A percentile compares a stretch with the other conserved stretches of the same genome.
Conservation (phyloP, 257 asterid species). For the Scutellaria minor region DNA sequence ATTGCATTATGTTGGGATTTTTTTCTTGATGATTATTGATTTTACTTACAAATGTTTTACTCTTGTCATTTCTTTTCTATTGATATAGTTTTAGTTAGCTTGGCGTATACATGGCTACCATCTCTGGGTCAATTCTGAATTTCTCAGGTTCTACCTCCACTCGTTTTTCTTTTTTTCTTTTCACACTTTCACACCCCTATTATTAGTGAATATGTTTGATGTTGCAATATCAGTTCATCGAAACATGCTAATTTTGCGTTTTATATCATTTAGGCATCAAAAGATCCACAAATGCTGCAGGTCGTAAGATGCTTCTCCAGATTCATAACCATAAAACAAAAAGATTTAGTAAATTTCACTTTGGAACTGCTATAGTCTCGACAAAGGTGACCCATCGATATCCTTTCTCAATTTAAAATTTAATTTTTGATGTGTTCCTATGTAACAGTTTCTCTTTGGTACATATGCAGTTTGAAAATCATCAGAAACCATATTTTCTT, state of each 20-base stretch:
- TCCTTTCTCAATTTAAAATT: constrained; percentile 6
- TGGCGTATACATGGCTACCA: constrained; percentile 36
- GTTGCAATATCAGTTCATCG: neutral
- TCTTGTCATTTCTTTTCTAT: neutral
- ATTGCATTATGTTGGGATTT: neutral
- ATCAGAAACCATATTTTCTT: constrained; percentile 30
- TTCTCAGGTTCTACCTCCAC: constrained; percentile 43
- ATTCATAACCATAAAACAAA: constrained; percentile 29
- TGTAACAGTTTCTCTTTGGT: constrained; percentile 23
- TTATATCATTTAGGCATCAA: constrained; percentile 40
- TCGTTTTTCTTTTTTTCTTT: neutral
- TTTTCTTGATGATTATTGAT: neutral
- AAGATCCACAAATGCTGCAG: neutral
- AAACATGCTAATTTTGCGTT: constrained; percentile 24
- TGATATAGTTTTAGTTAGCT: constrained; percentile 30
- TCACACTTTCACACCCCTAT: neutral
- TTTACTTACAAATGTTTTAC: neutral
- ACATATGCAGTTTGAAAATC: constrained; percentile 37
- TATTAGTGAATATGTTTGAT: neutral
- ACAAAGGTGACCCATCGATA: constrained; percentile 43
- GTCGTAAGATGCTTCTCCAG: constrained; percentile 30
- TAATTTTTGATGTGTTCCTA: constrained; percentile 8
- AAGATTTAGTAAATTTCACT: constrained; percentile 34
- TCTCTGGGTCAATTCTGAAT: constrained; percentile 35
- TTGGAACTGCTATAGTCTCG: constrained; percentile 23